Evolutionary conservation across 139 green algal species (phyloP).

Genomic region (Desmodesmus armatus): DNA sequence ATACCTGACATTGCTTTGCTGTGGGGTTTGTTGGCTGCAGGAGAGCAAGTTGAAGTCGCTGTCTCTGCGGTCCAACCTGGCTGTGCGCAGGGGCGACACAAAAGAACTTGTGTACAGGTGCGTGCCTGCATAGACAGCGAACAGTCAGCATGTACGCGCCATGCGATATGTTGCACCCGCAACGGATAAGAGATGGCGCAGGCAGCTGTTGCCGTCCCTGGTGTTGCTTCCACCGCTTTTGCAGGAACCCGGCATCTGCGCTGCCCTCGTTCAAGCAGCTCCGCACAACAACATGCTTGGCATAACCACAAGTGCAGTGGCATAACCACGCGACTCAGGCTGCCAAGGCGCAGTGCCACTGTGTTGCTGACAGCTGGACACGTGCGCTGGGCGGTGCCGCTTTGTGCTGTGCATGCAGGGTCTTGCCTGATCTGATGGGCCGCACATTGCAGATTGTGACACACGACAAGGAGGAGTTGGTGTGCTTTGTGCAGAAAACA

Average conservation of each 20-base stretch:
- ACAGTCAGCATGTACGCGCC: neutral
- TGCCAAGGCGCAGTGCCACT: no score
- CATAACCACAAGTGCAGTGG: no score
- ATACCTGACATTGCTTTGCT: no score
- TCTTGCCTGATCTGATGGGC: conserved; percentile 48
- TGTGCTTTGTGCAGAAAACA: conserved; percentile 49
- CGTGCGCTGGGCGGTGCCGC: no score
- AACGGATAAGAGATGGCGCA: no score
- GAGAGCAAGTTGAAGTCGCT: conserved; percentile 42
- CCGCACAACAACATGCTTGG: no score
- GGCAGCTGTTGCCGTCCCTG: neutral
- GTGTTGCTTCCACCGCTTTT: conserved; percentile 8
- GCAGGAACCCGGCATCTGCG: no score
- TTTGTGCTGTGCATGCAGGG: conserved; percentile 38
- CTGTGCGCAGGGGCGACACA: conserved; percentile 13
- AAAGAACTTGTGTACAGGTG: conserved; percentile 46
- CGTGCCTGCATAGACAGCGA: no score
- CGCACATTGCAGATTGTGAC: conserved; percentile 50
- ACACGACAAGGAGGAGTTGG: conserved; percentile 27
- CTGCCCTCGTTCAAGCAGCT: no score
- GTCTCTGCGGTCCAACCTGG: conserved; percentile 48
- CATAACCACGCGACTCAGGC: no score
- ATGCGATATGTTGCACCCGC: neutral
- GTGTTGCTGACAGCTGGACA: no score
- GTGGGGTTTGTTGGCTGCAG: neutral